Percentiles rank a stretch among this genome's conserved stretches.
Conservation (phyloP, 139 green algal species). For the Pseudopediastrum boryanum region DNA sequence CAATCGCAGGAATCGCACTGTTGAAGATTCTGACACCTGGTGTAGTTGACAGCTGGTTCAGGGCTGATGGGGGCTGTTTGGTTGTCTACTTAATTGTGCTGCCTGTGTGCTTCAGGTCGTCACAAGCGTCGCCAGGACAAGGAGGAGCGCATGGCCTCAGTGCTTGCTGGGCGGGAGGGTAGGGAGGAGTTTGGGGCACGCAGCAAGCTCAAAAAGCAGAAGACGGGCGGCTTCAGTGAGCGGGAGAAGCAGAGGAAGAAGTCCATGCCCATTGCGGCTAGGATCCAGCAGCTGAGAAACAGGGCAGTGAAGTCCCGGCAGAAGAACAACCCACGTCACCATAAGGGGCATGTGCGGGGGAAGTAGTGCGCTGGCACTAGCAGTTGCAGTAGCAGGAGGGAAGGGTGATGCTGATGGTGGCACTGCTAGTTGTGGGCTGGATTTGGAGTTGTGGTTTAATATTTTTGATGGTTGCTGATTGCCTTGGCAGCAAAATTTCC, state of each 20-base stretch:
- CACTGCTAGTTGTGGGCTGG: no score
- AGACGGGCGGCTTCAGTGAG: conserved; percentile 85
- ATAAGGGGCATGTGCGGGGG: conserved; percentile 79
- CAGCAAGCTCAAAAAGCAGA: conserved; percentile 84
- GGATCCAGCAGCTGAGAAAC: conserved; percentile 65
- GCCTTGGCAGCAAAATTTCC: no score
- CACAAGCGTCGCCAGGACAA: conserved; percentile 74
- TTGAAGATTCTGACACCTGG: no score
- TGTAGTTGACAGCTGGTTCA: no score
- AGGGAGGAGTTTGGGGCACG: conserved; percentile 79
- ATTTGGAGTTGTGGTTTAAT: no score
- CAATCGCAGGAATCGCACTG: no score
- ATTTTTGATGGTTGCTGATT: no score
- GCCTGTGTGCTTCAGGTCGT: conserved; percentile 7
- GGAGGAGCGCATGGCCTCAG: conserved; percentile 76
- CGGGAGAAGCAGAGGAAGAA: conserved; percentile 91
- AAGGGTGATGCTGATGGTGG: no score
- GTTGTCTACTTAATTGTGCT: no score
- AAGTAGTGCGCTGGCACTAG: no score
- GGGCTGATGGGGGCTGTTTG: no score
- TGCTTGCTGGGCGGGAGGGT: conserved; percentile 85
- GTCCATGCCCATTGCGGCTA: conserved; percentile 84
- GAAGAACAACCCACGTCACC: conserved; percentile 64
- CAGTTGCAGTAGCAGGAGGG: no score
- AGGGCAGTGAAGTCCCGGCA: conserved; percentile 39